Conservation (phyloP, 1,284 basidiomycete species). For the Puccinia polysora region DNA sequence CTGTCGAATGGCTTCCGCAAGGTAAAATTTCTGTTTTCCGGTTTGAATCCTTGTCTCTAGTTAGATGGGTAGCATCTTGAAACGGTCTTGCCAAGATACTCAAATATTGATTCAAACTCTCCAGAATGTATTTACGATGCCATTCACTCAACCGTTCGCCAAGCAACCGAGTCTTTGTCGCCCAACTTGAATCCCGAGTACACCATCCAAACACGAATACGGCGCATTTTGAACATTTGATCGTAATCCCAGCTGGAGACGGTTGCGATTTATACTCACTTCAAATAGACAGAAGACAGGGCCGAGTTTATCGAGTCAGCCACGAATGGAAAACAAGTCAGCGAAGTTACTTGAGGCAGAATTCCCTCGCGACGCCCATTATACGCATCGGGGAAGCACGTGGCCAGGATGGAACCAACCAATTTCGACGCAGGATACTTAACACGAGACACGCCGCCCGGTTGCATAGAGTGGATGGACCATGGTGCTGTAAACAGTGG, state of each 20-base stretch:
- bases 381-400: not conserved
- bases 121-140: no score
- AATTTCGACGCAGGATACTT: not conserved
- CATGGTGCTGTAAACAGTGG: constrained; percentile 9
- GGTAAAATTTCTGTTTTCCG: no score
- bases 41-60: no score
- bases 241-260: not conserved
- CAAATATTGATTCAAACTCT: no score
- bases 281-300: not conserved
- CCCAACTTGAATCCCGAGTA: not conserved
- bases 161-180: constrained; percentile 18
- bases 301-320: not conserved
- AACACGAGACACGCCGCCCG: not conserved
- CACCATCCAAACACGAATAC: not conserved
- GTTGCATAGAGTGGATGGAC: not conserved
- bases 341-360: not conserved
- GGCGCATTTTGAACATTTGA: not conserved
- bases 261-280: not conserved
- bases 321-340: not conserved
- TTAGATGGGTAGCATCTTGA: no score
- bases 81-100: no score
- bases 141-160: no score
- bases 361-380: not conserved
- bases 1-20: no score
- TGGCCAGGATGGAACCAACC: not conserved